Conservation (phyloP, 78 protist genomes). For the Chrysochromulina tobinii region DNA sequence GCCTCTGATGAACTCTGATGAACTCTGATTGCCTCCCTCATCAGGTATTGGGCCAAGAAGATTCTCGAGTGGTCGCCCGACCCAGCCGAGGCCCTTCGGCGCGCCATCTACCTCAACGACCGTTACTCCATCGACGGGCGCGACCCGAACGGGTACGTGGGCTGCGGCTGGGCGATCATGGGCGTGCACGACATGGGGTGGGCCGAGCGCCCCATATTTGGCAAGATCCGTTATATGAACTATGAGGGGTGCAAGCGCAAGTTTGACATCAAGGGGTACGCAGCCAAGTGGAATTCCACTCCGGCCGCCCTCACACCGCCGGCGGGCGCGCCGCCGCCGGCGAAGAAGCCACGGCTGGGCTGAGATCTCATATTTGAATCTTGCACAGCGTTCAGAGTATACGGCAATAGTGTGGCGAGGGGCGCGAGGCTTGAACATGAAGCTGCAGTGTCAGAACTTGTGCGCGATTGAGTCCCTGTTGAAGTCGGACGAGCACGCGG, state of each 20-base stretch:
- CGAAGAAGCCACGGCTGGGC: too few species aligned
- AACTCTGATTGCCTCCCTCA: too few species aligned
- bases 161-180: slow-evolving; percentile 21
- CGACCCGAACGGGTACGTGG: slow-evolving; percentile 79
- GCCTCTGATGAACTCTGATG: too few species aligned
- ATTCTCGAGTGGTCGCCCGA: slow-evolving; percentile 30
- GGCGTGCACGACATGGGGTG: slow-evolving; percentile 69
- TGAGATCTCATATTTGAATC: too few species aligned
- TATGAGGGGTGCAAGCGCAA: slow-evolving; percentile 75
- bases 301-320: too few species aligned
- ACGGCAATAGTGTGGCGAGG: background rate
- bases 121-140: slow-evolving; percentile 50
- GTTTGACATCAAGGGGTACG: slow-evolving; percentile 50
- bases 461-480: too few species aligned
- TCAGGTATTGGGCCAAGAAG: slow-evolving; percentile 47
- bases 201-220: slow-evolving; percentile 64
- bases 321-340: too few species aligned
- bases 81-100: slow-evolving; percentile 30
- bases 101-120: slow-evolving; percentile 36
- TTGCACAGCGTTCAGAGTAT: too few species aligned
- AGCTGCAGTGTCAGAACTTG: too few species aligned
- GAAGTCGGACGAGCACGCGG: too few species aligned
- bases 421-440: too few species aligned
- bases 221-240: slow-evolving; percentile 65
- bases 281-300: background rate